Conservation (phyloP, 2,329 filamentous ascomycete genomes). For the Corniculantispora saksenae region DNA sequence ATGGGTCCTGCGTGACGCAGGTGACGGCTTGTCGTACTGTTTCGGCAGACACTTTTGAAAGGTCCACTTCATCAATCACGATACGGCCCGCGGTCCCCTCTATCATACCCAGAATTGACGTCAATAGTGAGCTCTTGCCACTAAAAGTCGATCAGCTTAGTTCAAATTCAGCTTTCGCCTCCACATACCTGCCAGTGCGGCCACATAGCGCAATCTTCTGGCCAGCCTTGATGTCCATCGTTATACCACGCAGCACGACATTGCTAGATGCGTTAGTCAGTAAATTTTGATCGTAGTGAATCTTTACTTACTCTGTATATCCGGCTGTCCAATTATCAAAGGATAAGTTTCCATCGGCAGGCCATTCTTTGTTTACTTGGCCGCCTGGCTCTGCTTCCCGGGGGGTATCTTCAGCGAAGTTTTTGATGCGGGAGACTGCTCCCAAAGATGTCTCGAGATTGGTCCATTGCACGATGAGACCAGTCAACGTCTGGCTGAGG, state of each 20-base stretch:
- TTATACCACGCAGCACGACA: background rate
- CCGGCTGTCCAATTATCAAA: conserved; percentile 9
- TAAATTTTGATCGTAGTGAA: background rate
- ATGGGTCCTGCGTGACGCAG: conserved; percentile 8
- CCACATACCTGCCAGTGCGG: conserved; percentile 5
- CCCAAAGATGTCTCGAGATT: conserved; percentile 15
- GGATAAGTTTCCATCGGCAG: background rate
- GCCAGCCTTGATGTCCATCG: background rate
- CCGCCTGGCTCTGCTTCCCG: background rate
- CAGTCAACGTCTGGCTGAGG: conserved; percentile 24
- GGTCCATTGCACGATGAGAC: conserved; percentile 10
- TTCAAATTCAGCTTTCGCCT: background rate
- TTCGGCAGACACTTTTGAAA: background rate
- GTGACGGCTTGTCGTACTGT: background rate
- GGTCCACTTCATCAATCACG: conserved; percentile 5
- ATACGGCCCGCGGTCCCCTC: conserved; percentile 7
- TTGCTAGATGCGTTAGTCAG: background rate
- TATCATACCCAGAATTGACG: conserved; percentile 13
- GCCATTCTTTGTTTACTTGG: background rate
- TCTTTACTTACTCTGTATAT: background rate
- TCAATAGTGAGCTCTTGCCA: conserved; percentile 11
- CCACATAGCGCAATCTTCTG: conserved; percentile 8
- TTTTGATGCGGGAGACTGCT: conserved; percentile 15
- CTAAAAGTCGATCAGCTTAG: background rate
- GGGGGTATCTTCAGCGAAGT: conserved; percentile 8